Percentiles rank a stretch among this genome's conserved stretches.
phyloP scores from a whole-genome alignment of 495 filamentous ascomycete genomes.

The Aspergillus nanangensis region DNA sequence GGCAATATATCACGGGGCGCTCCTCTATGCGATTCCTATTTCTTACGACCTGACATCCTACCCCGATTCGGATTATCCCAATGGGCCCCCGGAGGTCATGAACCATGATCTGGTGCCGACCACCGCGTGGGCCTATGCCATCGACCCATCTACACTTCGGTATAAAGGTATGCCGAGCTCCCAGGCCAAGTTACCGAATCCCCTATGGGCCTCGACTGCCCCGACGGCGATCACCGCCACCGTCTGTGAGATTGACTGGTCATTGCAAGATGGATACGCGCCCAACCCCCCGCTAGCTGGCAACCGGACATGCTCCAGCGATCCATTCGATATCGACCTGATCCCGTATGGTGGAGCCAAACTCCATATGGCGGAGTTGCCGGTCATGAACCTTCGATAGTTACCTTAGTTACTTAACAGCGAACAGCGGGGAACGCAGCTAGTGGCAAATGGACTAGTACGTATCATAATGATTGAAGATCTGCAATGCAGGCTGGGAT shows the following conservation, averaged over 20 bases:
- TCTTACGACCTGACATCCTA: slow-evolving; percentile 16
- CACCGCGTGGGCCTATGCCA: slow-evolving; percentile 6
- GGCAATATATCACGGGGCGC: slow-evolving; percentile 47
- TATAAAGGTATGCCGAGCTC: background rate
- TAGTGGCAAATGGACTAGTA: too few species aligned
- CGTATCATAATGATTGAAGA: too few species aligned
- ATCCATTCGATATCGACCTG: slow-evolving; percentile 36
- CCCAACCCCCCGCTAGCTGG: slow-evolving; percentile 33
- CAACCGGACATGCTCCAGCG: slow-evolving; percentile 31
- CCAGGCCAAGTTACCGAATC: slow-evolving; percentile 26
- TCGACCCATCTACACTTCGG: background rate
- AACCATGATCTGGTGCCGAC: slow-evolving; percentile 9
- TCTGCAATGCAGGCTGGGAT: too few species aligned
- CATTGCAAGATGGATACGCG: slow-evolving; percentile 39
- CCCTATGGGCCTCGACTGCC: slow-evolving; percentile 42
- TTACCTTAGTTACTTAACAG: too few species aligned
- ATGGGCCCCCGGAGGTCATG: background rate
- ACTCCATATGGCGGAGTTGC: slow-evolving; percentile 55
- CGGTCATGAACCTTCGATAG: background rate
- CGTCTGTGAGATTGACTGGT: slow-evolving; percentile 51
- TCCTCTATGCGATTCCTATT: slow-evolving; percentile 52
- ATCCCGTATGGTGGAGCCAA: slow-evolving; percentile 53
- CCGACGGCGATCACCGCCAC: slow-evolving; percentile 42
- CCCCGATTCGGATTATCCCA: background rate
- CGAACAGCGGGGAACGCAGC: too few species aligned